Conservation (phyloP, 2,329 filamentous ascomycete species). For the Fusarium sp. region DNA sequence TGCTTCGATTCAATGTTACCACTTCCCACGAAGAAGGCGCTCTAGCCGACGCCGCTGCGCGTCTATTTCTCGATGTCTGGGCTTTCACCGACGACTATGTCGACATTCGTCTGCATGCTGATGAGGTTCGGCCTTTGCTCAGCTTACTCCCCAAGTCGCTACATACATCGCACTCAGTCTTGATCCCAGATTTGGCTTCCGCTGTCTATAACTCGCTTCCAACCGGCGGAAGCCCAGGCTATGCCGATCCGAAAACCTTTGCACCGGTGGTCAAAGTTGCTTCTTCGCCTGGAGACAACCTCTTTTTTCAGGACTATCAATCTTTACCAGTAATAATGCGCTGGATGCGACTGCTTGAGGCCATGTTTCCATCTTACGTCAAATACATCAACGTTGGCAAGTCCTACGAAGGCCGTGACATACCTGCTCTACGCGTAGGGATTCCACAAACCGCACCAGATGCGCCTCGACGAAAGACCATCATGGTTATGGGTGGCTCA, state of each 20-base stretch:
- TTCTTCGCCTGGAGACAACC: constrained; percentile 66
- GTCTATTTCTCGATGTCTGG: constrained; percentile 91
- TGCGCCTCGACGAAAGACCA: constrained; percentile 72
- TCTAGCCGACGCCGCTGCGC: constrained; percentile 77
- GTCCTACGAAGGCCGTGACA: constrained; percentile 89
- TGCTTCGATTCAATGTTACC: constrained; percentile 86
- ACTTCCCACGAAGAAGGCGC: constrained; percentile 75
- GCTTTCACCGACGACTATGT: constrained; percentile 83
- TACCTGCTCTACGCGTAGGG: constrained; percentile 83
- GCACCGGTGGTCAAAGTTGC: constrained; percentile 49
- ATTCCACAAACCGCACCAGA: constrained; percentile 59
- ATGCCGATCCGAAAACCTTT: constrained; percentile 44
- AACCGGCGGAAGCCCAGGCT: constrained; percentile 31
- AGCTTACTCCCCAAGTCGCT: constrained; percentile 81
- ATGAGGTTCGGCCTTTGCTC: constrained; percentile 82
- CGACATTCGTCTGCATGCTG: constrained; percentile 82
- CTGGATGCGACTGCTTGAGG: constrained; percentile 91
- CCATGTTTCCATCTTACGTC: constrained; percentile 88
- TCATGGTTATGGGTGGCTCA: constrained; percentile 85
- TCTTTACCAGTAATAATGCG: constrained; percentile 83
- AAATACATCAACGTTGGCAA: constrained; percentile 80
- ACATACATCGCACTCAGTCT: constrained; percentile 74
- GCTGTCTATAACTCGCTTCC: constrained; percentile 72
- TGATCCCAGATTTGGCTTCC: constrained; percentile 84
- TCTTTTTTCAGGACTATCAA: constrained; percentile 95